Conservation (phyloP, 768 basidiomycete species). For the Suillus weaverae region DNA sequence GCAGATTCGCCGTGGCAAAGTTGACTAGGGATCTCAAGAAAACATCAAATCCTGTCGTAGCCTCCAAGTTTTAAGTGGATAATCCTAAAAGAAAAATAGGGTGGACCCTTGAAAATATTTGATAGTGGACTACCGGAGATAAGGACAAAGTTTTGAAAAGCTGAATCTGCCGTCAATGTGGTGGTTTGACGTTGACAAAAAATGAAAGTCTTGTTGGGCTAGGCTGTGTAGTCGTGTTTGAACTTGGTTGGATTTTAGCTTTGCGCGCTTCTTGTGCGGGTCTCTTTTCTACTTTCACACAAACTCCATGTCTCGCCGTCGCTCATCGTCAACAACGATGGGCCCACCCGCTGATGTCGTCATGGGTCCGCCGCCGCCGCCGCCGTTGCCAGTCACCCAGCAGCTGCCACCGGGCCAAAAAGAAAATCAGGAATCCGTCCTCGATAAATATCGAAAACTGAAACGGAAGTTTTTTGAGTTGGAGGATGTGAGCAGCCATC, state of each 20-base stretch:
- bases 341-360: slow-evolving; percentile 45
- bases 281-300: slow-evolving; percentile 28
- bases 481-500: slow-evolving; percentile 56
- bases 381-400: slow-evolving; percentile 33
- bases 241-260: slow-evolving; percentile 27
- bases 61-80: not conserved
- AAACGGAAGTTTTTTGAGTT: slow-evolving; percentile 68
- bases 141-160: not conserved
- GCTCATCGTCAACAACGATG: slow-evolving; percentile 34
- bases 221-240: slow-evolving; percentile 36
- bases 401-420: slow-evolving; percentile 30
- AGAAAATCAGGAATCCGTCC: slow-evolving; percentile 44
- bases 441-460: slow-evolving; percentile 63
- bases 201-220: not conserved
- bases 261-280: slow-evolving; percentile 24
- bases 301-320: slow-evolving; percentile 20
- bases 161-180: not conserved
- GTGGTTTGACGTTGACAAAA: slow-evolving; percentile 1
- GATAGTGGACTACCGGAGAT: too few species aligned
- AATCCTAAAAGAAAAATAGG: not conserved
- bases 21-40: not conserved
- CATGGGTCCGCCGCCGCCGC: slow-evolving; percentile 50
- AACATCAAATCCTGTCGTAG: not conserved
- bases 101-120: not conserved
- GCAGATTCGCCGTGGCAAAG: slow-evolving; percentile 13